Base-by-base conservation (phyloP, 179 eudicot species). In the Silene noctiflora region DNA sequence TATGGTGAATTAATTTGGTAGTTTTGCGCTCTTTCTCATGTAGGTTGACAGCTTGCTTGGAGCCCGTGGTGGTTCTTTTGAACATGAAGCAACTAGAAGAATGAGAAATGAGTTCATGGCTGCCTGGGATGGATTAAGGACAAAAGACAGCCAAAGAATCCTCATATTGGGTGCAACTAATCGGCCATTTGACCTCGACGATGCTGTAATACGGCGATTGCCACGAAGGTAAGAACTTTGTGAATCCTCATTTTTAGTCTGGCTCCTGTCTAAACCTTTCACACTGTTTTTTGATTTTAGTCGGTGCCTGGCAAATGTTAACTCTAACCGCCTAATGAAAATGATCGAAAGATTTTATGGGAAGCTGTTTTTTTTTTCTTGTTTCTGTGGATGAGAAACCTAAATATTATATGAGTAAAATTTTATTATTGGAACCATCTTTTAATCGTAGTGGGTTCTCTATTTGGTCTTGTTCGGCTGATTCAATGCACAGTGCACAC, bases 21-120 rank as follows among this genome's bases (percentile, higher is more conserved):
- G 3, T 59, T 67, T 29, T n/a, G 31, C 4, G 8, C 20, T 35
- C 61, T 27, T 39, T 69, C 62, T 69, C 27, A 48, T 75, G 62
- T 80, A 95, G 99, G 94, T 96, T 78, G 99, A 96, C 77, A 96
- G 99, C 81, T 90, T 96, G 84, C 98, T 96, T 72, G 99, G 99
- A 77, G 98, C 99, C 75, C 99, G 99, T 77, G 99, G 99, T 76
- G 99, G 99, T 81, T 80, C 90, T 74, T 90, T 83, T 84, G 99
- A 96, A 84, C 99, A 96, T 63, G 99, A 96, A 82, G 99, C 99
- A 46, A 96, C 99, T 42, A 90, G 99, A 91, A 87, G 99, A 82
- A 93, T 96, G 98, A 82, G 98, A 4, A 96, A 93, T 83, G 99
- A 96, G 79, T 96, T 96, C 79, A 96, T 96, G 99, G 98, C 99